Base-by-base conservation (phyloP, 305 asterid species). In the Striga hermonthica region DNA sequence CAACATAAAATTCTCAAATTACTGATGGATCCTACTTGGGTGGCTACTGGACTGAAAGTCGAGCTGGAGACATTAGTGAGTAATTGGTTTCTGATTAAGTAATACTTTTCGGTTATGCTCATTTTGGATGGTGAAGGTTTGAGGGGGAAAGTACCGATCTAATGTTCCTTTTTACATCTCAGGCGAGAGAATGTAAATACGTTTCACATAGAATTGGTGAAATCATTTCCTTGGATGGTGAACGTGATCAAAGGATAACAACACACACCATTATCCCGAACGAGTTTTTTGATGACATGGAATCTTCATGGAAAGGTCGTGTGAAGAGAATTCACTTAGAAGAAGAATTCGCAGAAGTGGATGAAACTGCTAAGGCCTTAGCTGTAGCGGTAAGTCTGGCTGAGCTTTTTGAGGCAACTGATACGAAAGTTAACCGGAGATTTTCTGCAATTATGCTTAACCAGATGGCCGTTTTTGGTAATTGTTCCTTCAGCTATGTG, bases 231-330 rank as follows among this genome's bases (percentile, higher is more conserved):
- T 76, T 90, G 69, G 88, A 93, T 38, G 90, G 97, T 52, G 99
- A 93, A 82, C 76, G 35, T 55, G 95, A 90, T 79, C 87, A 88
- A 72, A 88, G 77, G 78, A 75, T 81, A 60, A 74, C 86, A 68
- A 82, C 92, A 37, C 77, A 60, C 58, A 8, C 66, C 22, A 28
- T 63, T 16, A 74, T 93, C 73, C 99, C 97, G 6, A 75, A 76
- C 58, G 97, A 86, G 57, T 93, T 93, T 76, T 90, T 90, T 62
- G 95, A 83, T 75, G 96, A 86, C 75, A 85, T 86, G 89, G 96
- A 93, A 76, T 78, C 84, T 15, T 80, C 90, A 34, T 93, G 99
- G 99, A 93, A 93, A 81, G 89, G 97, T 36, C 99, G 99, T 69
- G 87, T 93, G 59, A 93, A 90, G 81, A 81, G 91, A 80, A 76